phyloP scores from a whole-genome alignment of 768 basidiomycete species.

The Amanita pallidorosea region DNA sequence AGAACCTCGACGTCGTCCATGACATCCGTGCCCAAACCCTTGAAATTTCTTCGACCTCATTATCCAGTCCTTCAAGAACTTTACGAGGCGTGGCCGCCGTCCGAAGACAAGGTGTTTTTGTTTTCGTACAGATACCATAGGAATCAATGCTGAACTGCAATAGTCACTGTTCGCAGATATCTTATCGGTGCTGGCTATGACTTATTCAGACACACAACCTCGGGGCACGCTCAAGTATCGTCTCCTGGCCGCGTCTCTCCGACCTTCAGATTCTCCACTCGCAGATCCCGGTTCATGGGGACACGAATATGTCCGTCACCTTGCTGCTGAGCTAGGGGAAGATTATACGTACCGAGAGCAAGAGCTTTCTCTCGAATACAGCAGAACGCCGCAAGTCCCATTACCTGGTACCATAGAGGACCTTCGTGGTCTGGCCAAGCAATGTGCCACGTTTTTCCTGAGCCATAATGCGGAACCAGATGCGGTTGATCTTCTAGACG shows the following conservation, averaged over 20 bases:
- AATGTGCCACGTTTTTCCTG: conserved; percentile 84
- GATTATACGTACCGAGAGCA: conserved; percentile 73
- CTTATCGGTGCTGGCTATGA: conserved; percentile 97
- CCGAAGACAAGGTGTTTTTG: conserved; percentile 57
- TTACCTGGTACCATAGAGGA: conserved; percentile 60
- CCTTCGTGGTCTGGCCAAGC: conserved; percentile 62
- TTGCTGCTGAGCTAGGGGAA: conserved; percentile 93
- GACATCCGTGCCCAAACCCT: conserved; percentile 98
- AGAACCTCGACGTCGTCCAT: conserved; percentile 96
- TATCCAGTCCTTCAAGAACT: conserved; percentile 80
- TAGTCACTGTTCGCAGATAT: conserved; percentile 95
- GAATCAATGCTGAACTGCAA: background rate
- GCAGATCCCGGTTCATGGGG: conserved; percentile 96
- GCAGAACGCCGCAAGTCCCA: conserved; percentile 17
- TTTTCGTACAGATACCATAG: conserved; percentile 1
- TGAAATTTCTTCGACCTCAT: conserved; percentile 94
- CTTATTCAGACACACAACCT: conserved; percentile 95
- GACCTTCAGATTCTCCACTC: conserved; percentile 53
- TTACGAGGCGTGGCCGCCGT: conserved; percentile 72
- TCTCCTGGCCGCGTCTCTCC: conserved; percentile 65
- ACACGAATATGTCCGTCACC: conserved; percentile 96
- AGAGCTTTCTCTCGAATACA: conserved; percentile 22
- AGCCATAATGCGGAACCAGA: conserved; percentile 96
- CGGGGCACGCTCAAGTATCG: conserved; percentile 93
- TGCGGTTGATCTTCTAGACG: conserved; percentile 91